Evolutionary conservation across 2,329 filamentous ascomycete genomes (phyloP).

Genomic region (Neonectria coccinea): DNA sequence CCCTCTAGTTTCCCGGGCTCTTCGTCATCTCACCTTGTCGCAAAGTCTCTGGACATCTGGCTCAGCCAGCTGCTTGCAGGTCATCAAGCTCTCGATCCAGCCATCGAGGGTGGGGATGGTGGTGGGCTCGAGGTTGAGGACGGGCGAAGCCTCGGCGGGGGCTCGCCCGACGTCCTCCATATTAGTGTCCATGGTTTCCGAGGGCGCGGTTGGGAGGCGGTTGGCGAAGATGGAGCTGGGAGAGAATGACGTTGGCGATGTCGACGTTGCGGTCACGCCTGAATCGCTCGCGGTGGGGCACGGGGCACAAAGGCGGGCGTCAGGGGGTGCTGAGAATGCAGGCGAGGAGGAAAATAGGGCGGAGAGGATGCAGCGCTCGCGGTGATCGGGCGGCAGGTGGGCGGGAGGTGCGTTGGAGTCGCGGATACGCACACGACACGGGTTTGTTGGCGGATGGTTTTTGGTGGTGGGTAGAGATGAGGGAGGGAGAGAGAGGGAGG

Average conservation of each 20-base stretch:
- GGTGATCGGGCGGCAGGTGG: slow-evolving; percentile 5
- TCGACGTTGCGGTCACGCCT: slow-evolving; percentile 50
- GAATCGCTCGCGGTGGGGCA: slow-evolving; percentile 48
- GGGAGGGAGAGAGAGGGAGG: slow-evolving; percentile 23
- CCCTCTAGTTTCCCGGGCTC: background rate
- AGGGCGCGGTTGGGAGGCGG: slow-evolving; percentile 33
- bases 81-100: slow-evolving; percentile 99
- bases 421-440: slow-evolving; percentile 17
- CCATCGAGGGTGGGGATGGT: slow-evolving; percentile 94
- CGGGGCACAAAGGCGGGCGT: slow-evolving; percentile 44
- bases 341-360: slow-evolving; percentile 17
- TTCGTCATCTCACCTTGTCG: slow-evolving; percentile 79
- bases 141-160: slow-evolving; percentile 80
- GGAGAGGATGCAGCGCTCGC: slow-evolving; percentile 10
- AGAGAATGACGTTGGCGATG: slow-evolving; percentile 44
- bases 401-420: slow-evolving; percentile 13
- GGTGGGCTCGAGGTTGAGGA: slow-evolving; percentile 77
- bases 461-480: slow-evolving; percentile 27
- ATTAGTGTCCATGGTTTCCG: slow-evolving; percentile 85
- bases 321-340: slow-evolving; percentile 37
- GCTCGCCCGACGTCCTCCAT: slow-evolving; percentile 98
- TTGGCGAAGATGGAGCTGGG: slow-evolving; percentile 36
- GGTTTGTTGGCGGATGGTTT: slow-evolving; percentile 18
- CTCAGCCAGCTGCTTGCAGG: slow-evolving; percentile 97
- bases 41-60: slow-evolving; percentile 95